These are phyloP conservation scores for Coelastrella sp. DNA, from an alignment of 139 green algal species.

Conservation along the genomic window DNA sequence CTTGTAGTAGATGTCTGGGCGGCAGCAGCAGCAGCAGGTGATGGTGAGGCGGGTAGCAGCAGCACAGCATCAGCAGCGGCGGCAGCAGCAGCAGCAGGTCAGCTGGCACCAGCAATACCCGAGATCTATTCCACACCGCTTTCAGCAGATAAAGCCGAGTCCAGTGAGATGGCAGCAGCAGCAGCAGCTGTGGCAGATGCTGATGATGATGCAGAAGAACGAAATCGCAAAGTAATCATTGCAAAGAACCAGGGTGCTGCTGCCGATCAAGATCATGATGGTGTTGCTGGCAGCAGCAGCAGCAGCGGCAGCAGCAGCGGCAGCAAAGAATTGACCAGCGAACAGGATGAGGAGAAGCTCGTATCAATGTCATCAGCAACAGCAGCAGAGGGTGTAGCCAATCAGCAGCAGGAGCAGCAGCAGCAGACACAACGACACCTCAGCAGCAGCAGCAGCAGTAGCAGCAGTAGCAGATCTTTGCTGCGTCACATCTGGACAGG, in stretches of 20 bases:
- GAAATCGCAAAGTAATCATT: neutral
- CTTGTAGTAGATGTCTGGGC: slow-evolving; percentile 11
- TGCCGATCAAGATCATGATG: neutral
- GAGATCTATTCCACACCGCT: slow-evolving; percentile 23
- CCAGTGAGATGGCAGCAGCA: neutral
- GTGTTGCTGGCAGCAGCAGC: neutral
- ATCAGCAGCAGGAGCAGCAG: slow-evolving; percentile 10
- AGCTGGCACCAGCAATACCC: neutral
- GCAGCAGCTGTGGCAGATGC: neutral
- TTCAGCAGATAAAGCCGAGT: slow-evolving; percentile 8
- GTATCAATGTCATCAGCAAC: slow-evolving; percentile 48
- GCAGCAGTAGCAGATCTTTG: neutral
- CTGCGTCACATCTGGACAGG: slow-evolving; percentile 35
- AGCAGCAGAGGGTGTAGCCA: neutral
- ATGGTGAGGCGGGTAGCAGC: neutral
- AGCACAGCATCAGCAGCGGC: slow-evolving; percentile 20
- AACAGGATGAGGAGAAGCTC: neutral
- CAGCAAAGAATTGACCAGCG: neutral
- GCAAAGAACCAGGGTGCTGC: neutral
- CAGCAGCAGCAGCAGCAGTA: slow-evolving; percentile 10
- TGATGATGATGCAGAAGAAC: neutral
- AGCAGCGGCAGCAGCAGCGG: neutral
- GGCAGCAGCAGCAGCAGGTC: slow-evolving; percentile 1
- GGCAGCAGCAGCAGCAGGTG: neutral
- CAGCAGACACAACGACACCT: neutral